Evolutionary conservation across 345 rosid genomes (phyloP).

Genomic region (Tarenaya hassleriana): DNA sequence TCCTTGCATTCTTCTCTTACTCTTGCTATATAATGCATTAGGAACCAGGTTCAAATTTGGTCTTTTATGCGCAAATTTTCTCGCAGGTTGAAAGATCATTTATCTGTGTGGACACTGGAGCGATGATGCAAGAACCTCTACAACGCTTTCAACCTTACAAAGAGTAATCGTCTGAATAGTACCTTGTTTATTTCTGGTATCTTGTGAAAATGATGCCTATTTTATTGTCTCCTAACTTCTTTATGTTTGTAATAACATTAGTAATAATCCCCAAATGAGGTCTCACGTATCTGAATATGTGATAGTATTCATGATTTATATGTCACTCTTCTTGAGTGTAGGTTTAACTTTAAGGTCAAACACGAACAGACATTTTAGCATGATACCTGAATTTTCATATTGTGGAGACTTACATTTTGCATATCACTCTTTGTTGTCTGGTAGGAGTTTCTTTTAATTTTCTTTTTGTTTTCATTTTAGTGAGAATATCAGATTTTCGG

Average conservation of each 20-base stretch:
- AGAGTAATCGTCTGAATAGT: constrained; percentile 40
- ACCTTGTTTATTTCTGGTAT: constrained; percentile 13
- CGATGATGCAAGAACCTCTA: constrained; percentile 59
- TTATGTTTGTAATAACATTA: background rate
- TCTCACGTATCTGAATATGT: constrained; percentile 2
- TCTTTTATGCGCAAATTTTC: constrained; percentile 8
- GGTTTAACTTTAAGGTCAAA: no score
- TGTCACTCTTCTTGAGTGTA: background rate
- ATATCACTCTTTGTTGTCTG: constrained; percentile 2
- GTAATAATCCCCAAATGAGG: constrained; percentile 1
- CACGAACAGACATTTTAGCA: no score
- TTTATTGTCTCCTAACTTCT: background rate
- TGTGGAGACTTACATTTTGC: background rate
- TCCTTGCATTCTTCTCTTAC: no score
- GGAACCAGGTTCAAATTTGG: background rate
- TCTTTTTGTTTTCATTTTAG: constrained; percentile 39
- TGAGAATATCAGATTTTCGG: constrained; percentile 50
- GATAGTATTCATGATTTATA: constrained; percentile 9
- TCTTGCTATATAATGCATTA: no score
- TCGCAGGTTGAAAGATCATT: constrained; percentile 83
- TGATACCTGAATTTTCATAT: background rate
- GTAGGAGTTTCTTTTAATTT: constrained; percentile 15
- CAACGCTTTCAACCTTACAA: constrained; percentile 57
- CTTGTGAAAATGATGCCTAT: constrained; percentile 6
- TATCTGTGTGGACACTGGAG: constrained; percentile 90